Percentiles rank a stretch among this genome's conserved stretches.
phyloP scores from a whole-genome alignment of 805 yeast genomes.

The Candida corydali region DNA sequence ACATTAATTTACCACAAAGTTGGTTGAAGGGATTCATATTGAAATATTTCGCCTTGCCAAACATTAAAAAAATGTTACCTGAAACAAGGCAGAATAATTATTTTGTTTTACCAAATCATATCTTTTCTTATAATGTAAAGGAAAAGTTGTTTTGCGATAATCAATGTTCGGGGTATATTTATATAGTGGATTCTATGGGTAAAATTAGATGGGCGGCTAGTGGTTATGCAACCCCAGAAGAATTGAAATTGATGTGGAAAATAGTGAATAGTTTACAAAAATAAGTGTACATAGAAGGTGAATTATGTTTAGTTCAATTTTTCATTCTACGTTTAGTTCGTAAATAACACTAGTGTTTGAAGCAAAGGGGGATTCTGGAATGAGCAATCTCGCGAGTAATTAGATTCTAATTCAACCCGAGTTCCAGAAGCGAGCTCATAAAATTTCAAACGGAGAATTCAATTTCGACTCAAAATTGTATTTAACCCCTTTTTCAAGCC shows the following conservation, averaged over 20 bases:
- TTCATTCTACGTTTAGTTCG: too few relatives aligned
- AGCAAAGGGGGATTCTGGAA: too few relatives aligned
- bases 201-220: conserved; percentile 89
- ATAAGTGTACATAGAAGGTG: conserved; percentile 25
- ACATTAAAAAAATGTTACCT: conserved; percentile 43
- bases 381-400: too few relatives aligned
- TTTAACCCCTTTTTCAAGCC: too few relatives aligned
- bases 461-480: too few relatives aligned
- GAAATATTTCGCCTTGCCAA: conserved; percentile 45
- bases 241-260: conserved; percentile 59
- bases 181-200: conserved; percentile 68
- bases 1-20: conserved; percentile 72
- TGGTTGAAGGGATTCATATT: conserved; percentile 58
- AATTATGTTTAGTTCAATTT: too few relatives aligned
- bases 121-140: conserved; percentile 53
- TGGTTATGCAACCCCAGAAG: conserved; percentile 73
- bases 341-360: too few relatives aligned
- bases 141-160: conserved; percentile 65
- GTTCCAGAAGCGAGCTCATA: too few relatives aligned
- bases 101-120: conserved; percentile 59
- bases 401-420: too few relatives aligned
- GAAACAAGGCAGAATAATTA: conserved; percentile 52
- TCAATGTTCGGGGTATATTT: conserved; percentile 76
- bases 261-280: conserved; percentile 55
- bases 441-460: too few relatives aligned